A percentile compares a stretch with the other conserved stretches of the same genome.
Conservation (phyloP, 2,329 filamentous ascomycete species). For the Leptographium procerum region DNA sequence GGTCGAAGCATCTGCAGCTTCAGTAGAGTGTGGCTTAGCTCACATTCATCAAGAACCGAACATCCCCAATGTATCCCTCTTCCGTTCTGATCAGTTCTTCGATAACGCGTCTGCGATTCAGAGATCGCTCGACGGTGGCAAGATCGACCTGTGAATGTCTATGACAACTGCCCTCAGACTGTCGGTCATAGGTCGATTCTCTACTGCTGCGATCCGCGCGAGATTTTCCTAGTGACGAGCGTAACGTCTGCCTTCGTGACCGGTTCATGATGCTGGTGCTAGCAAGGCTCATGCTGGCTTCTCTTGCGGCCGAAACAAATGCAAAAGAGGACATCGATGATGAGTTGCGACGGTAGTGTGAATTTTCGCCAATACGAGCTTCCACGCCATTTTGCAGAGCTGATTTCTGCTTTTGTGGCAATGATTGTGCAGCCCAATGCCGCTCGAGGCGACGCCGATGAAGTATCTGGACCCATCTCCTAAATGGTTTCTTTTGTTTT, state of each 20-base stretch:
- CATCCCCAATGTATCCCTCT: constrained; percentile 75
- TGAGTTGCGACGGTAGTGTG: constrained; percentile 36
- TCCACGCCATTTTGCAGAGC: background rate
- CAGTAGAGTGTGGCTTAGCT: constrained; percentile 16
- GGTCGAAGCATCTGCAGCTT: background rate
- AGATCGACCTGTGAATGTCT: constrained; percentile 46
- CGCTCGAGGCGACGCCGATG: constrained; percentile 43
- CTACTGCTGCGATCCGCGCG: constrained; percentile 52
- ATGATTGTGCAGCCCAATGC: constrained; percentile 14
- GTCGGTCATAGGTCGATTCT: constrained; percentile 47
- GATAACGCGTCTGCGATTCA: constrained; percentile 67
- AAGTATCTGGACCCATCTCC: constrained; percentile 62
- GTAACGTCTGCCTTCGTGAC: constrained; percentile 40
- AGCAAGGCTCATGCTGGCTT: constrained; percentile 65
- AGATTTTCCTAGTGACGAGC: constrained; percentile 44
- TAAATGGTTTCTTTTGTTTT: constrained; percentile 40
- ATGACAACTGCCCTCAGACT: constrained; percentile 57
- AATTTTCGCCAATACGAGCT: constrained; percentile 5
- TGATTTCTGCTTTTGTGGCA: background rate
- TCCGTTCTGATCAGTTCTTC: constrained; percentile 82
- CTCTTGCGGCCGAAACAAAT: constrained; percentile 71
- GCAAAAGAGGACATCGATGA: constrained; percentile 67
- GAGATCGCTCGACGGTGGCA: constrained; percentile 56
- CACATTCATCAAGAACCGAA: constrained; percentile 80
- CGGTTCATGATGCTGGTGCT: constrained; percentile 58